Base-by-base conservation (phyloP, 371 early-diverging fungal species). In the Rhizopus stolonifer region DNA sequence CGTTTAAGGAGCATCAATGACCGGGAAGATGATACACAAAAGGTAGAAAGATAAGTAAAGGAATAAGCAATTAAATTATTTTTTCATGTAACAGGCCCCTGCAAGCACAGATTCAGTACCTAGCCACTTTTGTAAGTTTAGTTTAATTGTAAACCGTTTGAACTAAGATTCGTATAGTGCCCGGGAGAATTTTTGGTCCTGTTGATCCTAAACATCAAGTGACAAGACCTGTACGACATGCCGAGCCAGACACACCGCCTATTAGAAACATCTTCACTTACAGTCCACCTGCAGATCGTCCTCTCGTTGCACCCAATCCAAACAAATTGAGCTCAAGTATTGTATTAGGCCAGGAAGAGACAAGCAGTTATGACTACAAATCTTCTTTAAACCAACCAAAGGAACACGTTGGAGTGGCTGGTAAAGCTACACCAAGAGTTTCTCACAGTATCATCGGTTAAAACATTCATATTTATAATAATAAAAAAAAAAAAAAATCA, bases 251-350 rank as follows among this genome's bases (percentile, higher is more conserved):
- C 11, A 57, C 56, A 8, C 65, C 67, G 33, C 50, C 59, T 32
- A 32, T 46, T 23, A 62, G 76, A 13, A 70, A 76, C 46, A 76
- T 76, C 32, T 76, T 76, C 29, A 61, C 77, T 9, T 76, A 72
- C 31, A 52, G 68, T 26, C 77, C 77, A 15, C 70, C 70, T 21
- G 42, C 51, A 15, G 49, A 54, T 26, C 53, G 63, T 36, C 71
- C 69, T 14, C 36, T 68, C 1, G 73, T 72, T 6, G 56, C 61
- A 3, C 60, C 69, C 24, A 50, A 71, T 7, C 65, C 70, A 14
- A 61, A 66, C 10, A 64, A 67, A 11, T 45, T 74, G 13, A 58
- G 46, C 18, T 61, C 69, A 15, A 52, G 60, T 13, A 66, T 74
- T 18, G 49, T 47, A 10, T 69, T 70, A 18, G 56, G 55, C 4